Evolutionary conservation across 768 basidiomycete species (phyloP), one percentile per base, ranked within the genome.

Genomic region (Trametes maxima): DNA sequence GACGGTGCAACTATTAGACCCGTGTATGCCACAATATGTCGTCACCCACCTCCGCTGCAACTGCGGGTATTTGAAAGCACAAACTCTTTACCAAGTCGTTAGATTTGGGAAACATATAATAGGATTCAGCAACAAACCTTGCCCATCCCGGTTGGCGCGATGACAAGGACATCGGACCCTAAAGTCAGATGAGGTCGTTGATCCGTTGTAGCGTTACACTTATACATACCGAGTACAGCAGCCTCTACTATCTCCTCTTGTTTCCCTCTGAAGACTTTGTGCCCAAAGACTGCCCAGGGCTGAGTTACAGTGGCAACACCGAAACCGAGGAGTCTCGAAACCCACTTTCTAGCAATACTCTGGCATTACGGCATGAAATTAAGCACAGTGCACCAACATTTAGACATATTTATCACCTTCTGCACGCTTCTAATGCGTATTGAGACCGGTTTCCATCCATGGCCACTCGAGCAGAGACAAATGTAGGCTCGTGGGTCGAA

Each of bases 61-160:
- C 74, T 0, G 92, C 92, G 45, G 92, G 92, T 28, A 93, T 76
- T 75, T 94, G 92, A 69, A 94, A 94, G 73, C 92, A 94, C 3
- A 94, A 68, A 67, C 90, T 92, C 90, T 92, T 52, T 4, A 21
- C 49, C 5, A 53, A 47, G 13, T 44, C 55, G 10, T 3, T 16
- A 51, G 42, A 42, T 24, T 40, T 22, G 14, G 10, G 19, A 46
- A 45, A 54, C 48, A 52, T 22, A 14, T 11, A 53, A 12, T 16
- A 0, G 45, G 19, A 13, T 2, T 3, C 21, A 16, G 36, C 16
- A n/a, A 22, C 39, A 24, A 33, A 88, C 92, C 82, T 94, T 94
- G 36, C 92, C 93, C 89, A 94, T 91, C 4, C 92, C 91, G 11
- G 93, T 94, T 0, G 92, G 91, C 17, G 92, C 92, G 2, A 93